Evolutionary conservation across 352 stramenopile genomes (phyloP).

Genomic region (Globisporangium cylindrosporum): DNA sequence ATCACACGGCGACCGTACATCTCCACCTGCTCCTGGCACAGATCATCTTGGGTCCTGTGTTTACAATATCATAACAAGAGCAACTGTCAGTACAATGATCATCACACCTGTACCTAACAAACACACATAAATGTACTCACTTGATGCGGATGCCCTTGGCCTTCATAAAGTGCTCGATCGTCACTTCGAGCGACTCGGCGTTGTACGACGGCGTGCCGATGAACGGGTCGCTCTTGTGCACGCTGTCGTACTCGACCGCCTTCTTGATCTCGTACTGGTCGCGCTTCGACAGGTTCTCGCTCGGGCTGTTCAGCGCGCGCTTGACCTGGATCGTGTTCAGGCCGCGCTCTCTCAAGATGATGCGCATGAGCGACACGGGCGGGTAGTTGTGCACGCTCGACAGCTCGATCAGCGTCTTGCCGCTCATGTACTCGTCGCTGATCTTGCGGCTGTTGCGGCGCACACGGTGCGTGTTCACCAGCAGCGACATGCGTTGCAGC

Average conservation of each 20-base stretch:
- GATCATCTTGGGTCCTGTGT: conserved; percentile 60
- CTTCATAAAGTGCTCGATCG: conserved; percentile 72
- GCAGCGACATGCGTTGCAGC: conserved; percentile 77
- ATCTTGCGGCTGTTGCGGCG: conserved; percentile 57
- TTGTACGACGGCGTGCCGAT: conserved; percentile 71
- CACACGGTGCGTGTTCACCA: conserved; percentile 86
- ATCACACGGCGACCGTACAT: conserved; percentile 73
- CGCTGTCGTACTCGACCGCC: conserved; percentile 74
- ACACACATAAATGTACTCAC: conserved; percentile 27
- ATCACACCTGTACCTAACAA: neutral
- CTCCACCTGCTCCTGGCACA: conserved; percentile 60
- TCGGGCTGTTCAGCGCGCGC: conserved; percentile 48
- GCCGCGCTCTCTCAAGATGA: conserved; percentile 67
- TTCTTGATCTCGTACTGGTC: conserved; percentile 73
- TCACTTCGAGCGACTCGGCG: conserved; percentile 66
- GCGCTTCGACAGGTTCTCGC: conserved; percentile 53
- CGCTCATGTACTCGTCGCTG: conserved; percentile 64
- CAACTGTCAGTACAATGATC: neutral
- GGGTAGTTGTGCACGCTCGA: conserved; percentile 78
- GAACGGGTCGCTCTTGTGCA: conserved; percentile 82
- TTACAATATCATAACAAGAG: neutral
- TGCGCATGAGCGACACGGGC: conserved; percentile 79
- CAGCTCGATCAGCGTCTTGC: conserved; percentile 76
- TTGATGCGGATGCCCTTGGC: conserved; percentile 74
- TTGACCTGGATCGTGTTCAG: conserved; percentile 62